phyloP scores from a whole-genome alignment of 192 early-diverging fungal genomes.

The Cetraspora pellucida region DNA sequence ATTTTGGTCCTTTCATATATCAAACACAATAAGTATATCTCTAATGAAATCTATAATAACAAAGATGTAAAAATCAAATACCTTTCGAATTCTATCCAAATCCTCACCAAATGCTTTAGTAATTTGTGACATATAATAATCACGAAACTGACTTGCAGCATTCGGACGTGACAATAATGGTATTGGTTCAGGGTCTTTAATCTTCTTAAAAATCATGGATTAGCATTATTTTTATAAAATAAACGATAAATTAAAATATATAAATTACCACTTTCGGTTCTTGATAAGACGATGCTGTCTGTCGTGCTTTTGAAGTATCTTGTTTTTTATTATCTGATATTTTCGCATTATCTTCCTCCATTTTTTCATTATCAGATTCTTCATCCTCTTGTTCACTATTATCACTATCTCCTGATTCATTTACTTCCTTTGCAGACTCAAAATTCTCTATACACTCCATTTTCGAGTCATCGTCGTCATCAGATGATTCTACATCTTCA shows the following conservation, averaged over 20 bases:
- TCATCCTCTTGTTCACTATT: too few relatives aligned
- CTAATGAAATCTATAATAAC: not conserved
- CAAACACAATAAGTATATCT: not conserved
- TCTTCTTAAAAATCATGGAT: not conserved
- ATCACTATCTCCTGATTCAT: too few relatives aligned
- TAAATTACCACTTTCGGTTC: not conserved
- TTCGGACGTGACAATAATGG: constrained; percentile 22
- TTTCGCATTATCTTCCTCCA: too few relatives aligned
- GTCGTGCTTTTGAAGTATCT: too few relatives aligned
- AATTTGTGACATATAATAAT: constrained; percentile 43
- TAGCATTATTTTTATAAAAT: not conserved
- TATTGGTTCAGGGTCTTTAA: constrained; percentile 7
- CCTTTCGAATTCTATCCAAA: constrained; percentile 44
- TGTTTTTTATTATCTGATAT: too few relatives aligned
- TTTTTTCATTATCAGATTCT: too few relatives aligned
- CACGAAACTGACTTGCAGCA: constrained; percentile 38
- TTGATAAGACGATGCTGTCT: not conserved
- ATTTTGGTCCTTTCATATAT: constrained; percentile 35
- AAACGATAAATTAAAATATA: not conserved
- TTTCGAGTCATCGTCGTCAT: not conserved
- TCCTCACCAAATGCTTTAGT: constrained; percentile 47
- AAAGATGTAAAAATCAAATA: not conserved
- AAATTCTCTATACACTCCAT: not conserved
- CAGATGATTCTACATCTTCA: not conserved
- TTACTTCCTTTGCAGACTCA: too few relatives aligned